Conservation (phyloP, 2,329 filamentous ascomycete genomes). For the Fusarium decemcellulare region DNA sequence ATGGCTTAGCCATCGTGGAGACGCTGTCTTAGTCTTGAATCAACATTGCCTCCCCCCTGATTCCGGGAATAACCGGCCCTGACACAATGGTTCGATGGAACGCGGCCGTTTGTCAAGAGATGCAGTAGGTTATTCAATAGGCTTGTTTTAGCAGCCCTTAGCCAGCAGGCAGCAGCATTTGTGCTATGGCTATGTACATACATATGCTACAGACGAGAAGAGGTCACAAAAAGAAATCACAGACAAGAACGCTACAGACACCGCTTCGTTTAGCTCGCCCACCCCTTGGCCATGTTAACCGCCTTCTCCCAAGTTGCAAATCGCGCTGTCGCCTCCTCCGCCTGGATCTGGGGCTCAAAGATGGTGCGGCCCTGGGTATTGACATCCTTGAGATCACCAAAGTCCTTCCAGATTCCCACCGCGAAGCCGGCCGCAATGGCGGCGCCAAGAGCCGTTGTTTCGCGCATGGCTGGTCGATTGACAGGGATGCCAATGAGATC, state of each 20-base stretch:
- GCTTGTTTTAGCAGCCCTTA: slow-evolving; percentile 20
- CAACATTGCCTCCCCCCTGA: no score
- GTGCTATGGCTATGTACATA: neutral
- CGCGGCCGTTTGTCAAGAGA: neutral
- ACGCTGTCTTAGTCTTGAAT: no score
- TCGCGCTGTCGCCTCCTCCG: slow-evolving; percentile 71
- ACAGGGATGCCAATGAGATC: slow-evolving; percentile 86
- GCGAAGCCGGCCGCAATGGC: slow-evolving; percentile 88
- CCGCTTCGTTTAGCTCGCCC: slow-evolving; percentile 60
- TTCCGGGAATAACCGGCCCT: neutral
- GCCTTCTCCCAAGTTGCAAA: slow-evolving; percentile 83
- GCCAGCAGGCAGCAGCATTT: slow-evolving; percentile 36
- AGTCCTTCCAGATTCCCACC: slow-evolving; percentile 80
- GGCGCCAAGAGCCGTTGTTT: slow-evolving; percentile 85
- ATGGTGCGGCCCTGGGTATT: slow-evolving; percentile 78
- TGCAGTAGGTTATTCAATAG: slow-evolving; percentile 16
- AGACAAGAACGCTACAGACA: slow-evolving; percentile 8
- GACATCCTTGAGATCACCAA: slow-evolving; percentile 79
- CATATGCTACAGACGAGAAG: slow-evolving; percentile 18
- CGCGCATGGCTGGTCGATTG: slow-evolving; percentile 83
- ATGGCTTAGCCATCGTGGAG: neutral
- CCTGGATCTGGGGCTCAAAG: slow-evolving; percentile 77
- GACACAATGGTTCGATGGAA: slow-evolving; percentile 7
- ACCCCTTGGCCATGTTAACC: slow-evolving; percentile 84
- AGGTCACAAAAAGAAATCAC: slow-evolving; percentile 2